phyloP scores from a whole-genome alignment of 2,329 filamentous ascomycete species.

The Apiospora malaysiana region DNA sequence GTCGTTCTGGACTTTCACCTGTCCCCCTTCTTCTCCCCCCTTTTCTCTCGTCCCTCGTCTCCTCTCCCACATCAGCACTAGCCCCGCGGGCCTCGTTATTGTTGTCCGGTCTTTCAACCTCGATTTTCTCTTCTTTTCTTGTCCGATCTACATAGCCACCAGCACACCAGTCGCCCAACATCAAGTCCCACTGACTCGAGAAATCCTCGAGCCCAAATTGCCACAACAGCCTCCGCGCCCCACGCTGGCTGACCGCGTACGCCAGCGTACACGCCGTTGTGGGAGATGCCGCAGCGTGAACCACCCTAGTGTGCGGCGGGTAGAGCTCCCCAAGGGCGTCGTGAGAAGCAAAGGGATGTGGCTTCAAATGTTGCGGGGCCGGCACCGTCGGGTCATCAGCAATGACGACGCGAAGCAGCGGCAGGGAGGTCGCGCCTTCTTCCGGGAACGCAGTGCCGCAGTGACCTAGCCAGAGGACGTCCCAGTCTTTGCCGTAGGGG shows the following conservation, averaged over 20 bases:
- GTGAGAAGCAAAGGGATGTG: constrained; percentile 22
- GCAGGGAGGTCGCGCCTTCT: constrained; percentile 20
- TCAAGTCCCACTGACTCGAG: constrained; percentile 36
- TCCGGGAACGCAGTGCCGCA: constrained; percentile 36
- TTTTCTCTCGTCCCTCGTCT: neutral
- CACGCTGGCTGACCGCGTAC: constrained; percentile 26
- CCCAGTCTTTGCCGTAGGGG: constrained; percentile 38
- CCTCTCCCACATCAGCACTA: neutral
- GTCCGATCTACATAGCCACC: constrained; percentile 23
- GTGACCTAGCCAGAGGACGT: constrained; percentile 46
- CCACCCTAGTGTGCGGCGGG: constrained; percentile 24
- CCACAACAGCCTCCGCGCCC: constrained; percentile 24
- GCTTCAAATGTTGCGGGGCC: constrained; percentile 12
- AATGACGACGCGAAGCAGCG: constrained; percentile 24
- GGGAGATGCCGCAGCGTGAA: constrained; percentile 22
- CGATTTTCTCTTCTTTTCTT: too few species aligned
- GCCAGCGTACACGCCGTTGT: constrained; percentile 26
- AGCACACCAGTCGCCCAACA: constrained; percentile 36
- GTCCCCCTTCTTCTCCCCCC: neutral
- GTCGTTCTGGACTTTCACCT: neutral
- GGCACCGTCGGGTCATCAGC: constrained; percentile 25
- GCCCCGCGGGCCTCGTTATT: neutral
- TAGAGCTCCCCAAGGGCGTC: neutral
- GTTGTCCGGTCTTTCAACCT: neutral
- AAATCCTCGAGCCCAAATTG: constrained; percentile 29